Evolutionary conservation across 116 monocot species (phyloP).

Genomic region (Cymodocea nodosa): DNA sequence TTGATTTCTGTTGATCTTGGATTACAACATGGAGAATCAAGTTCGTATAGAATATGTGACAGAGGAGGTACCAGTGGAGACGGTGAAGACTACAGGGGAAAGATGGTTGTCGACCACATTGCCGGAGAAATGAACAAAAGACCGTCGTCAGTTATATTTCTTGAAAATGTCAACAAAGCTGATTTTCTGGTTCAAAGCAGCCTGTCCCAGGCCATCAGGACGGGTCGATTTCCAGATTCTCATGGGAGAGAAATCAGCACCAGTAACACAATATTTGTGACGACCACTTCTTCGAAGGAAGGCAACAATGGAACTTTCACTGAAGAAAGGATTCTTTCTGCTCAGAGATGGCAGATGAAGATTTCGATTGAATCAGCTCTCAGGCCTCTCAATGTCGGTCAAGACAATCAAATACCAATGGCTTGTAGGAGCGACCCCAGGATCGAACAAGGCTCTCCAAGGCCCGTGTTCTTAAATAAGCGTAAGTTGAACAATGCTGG

Average conservation of each 20-base stretch:
- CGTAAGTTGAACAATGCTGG: slow-evolving; percentile 33
- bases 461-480: slow-evolving; percentile 28
- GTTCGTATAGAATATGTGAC: slow-evolving; percentile 15
- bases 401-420: slow-evolving; percentile 3
- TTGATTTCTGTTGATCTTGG: slow-evolving; percentile 58
- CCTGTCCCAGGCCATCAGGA: slow-evolving; percentile 45
- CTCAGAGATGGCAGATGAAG: slow-evolving; percentile 48
- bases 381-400: slow-evolving; percentile 3
- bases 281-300: slow-evolving; percentile 18
- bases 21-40: slow-evolving; percentile 13
- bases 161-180: slow-evolving; percentile 81
- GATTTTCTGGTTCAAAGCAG: slow-evolving; percentile 62
- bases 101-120: slow-evolving; percentile 60
- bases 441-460: slow-evolving; percentile 8
- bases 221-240: slow-evolving; percentile 60
- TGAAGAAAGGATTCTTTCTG: slow-evolving; percentile 65
- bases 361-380: slow-evolving; percentile 24
- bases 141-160: slow-evolving; percentile 53
- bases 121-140: slow-evolving; percentile 53
- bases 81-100: slow-evolving; percentile 39
- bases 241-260: slow-evolving; percentile 50
- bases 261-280: slow-evolving; percentile 47
- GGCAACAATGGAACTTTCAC: slow-evolving; percentile 24
- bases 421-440: slow-evolving; percentile 14
- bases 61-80: slow-evolving; percentile 5